These are phyloP conservation scores for Haplosporangium gracile DNA, from an alignment of 192 early-diverging fungal species.

Conservation along the genomic window DNA sequence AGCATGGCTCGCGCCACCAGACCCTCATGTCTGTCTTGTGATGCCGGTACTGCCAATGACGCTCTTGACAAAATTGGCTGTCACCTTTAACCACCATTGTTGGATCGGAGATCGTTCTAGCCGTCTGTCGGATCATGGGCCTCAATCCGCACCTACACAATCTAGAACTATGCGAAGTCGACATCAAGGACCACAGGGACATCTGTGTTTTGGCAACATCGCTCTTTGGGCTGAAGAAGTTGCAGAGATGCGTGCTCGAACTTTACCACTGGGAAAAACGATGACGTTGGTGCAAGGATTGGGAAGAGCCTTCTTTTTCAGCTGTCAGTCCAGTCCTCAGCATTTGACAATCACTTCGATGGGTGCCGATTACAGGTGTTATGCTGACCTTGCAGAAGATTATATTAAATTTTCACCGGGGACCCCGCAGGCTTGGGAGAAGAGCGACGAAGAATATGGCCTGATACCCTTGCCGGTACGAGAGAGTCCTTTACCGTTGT, in stretches of 20 bases:
- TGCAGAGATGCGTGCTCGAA: neutral
- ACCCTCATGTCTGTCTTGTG: neutral
- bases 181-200: neutral
- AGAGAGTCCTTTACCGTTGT: no score
- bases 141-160: neutral
- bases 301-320: neutral
- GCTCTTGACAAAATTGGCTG: neutral
- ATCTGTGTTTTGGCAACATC: neutral
- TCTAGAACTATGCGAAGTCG: neutral
- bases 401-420: neutral
- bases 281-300: no score
- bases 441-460: neutral
- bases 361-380: neutral
- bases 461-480: neutral
- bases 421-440: neutral
- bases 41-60: neutral
- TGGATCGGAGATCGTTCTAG: no score
- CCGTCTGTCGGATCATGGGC: neutral
- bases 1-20: neutral
- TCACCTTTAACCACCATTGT: no score
- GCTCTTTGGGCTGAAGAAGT: neutral
- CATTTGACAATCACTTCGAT: neutral
- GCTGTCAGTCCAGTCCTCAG: neutral
- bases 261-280: no score
- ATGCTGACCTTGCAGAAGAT: no score